phyloP scores from a whole-genome alignment of 192 early-diverging fungal species.

The Coemansia furcata region DNA sequence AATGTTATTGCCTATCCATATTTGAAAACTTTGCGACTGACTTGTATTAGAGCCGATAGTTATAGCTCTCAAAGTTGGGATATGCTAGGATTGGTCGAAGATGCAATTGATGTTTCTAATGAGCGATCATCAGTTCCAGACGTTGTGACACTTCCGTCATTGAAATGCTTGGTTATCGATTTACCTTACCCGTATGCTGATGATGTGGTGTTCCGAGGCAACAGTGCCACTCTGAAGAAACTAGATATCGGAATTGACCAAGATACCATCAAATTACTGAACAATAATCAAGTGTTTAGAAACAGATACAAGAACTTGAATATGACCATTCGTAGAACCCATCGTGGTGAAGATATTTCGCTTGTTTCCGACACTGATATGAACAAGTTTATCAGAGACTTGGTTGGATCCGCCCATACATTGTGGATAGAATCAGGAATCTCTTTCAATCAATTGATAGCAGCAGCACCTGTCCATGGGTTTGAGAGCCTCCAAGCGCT shows the following conservation, averaged over 20 bases:
- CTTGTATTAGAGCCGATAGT: neutral
- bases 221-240: neutral
- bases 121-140: no score
- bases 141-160: neutral
- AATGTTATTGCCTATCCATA: neutral
- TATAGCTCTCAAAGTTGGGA: no score
- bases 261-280: neutral
- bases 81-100: no score
- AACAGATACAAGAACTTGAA: conserved; percentile 68
- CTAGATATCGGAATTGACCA: neutral
- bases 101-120: no score
- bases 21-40: neutral
- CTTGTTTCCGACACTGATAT: conserved; percentile 75
- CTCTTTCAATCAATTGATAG: neutral
- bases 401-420: neutral
- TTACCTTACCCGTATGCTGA: neutral
- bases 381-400: conserved; percentile 87
- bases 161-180: neutral
- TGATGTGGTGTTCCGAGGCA: neutral
- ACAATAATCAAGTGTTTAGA: conserved; percentile 64
- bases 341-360: conserved; percentile 83
- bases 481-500: neutral
- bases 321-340: conserved; percentile 89
- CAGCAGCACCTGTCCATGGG: neutral
- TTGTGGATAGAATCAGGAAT: no score